These are phyloP conservation scores for Lavandula angustifolia DNA, from an alignment of 257 asterid species.

Conservation along the genomic window DNA sequence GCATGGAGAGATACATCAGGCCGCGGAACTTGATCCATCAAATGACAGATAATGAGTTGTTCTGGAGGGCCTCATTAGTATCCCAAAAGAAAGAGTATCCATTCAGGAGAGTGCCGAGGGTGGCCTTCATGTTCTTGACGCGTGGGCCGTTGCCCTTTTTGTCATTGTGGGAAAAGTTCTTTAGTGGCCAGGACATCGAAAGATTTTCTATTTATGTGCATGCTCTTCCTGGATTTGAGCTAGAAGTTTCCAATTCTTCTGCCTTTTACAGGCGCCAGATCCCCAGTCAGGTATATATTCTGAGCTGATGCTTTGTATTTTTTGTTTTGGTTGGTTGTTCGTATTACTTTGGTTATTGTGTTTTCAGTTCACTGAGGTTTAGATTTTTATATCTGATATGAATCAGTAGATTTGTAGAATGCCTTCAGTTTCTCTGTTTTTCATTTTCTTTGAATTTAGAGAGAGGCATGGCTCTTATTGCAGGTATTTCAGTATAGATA, in stretches of 20 bases:
- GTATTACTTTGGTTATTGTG: constrained; percentile 14
- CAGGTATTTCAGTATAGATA: not conserved
- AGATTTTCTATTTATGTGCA: constrained; percentile 80
- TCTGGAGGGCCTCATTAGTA: constrained; percentile 95
- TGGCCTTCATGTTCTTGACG: constrained; percentile 91
- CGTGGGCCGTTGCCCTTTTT: constrained; percentile 85
- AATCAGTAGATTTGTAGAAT: no score
- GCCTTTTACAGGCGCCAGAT: constrained; percentile 77
- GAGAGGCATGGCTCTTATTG: no score
- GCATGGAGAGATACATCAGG: constrained; percentile 55
- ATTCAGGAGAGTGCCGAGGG: constrained; percentile 69
- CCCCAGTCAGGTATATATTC: constrained; percentile 74
- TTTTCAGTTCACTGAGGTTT: no score
- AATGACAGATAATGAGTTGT: constrained; percentile 79
- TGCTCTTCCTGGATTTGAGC: constrained; percentile 64
- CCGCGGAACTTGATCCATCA: constrained; percentile 57
- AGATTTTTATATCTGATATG: not conserved
- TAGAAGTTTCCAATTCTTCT: constrained; percentile 62
- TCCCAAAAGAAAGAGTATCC: constrained; percentile 79
- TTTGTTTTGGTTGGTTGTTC: constrained; percentile 16
- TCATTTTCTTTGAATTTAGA: not conserved
- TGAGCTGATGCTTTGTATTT: constrained; percentile 20
- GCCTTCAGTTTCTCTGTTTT: not conserved
- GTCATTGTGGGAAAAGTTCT: constrained; percentile 95
- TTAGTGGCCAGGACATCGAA: constrained; percentile 58